phyloP scores from a whole-genome alignment of 768 basidiomycete species.

The Mycena latifolia region DNA sequence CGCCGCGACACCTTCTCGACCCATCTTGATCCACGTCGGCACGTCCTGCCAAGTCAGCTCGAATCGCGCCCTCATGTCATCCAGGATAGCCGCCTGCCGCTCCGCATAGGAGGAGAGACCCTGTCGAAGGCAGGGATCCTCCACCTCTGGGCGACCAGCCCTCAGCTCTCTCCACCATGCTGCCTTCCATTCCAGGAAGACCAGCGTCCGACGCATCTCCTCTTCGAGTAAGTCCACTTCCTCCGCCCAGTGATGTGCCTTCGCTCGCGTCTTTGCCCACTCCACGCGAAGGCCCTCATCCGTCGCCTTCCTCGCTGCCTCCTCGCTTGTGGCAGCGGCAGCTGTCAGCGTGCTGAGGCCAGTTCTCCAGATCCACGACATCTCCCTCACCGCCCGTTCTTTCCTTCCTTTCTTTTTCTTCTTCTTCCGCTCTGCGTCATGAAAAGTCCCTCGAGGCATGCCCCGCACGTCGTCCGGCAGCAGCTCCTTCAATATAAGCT shows the following conservation, averaged over 20 bases:
- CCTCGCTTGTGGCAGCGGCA: neutral
- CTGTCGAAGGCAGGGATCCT: neutral
- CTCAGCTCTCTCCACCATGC: neutral
- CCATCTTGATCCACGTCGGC: neutral
- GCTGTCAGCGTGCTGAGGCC: neutral
- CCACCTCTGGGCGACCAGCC: neutral
- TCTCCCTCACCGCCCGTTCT: neutral
- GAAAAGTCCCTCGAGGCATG: neutral
- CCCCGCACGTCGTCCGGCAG: neutral
- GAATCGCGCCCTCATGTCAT: neutral
- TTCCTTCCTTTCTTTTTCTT: neutral
- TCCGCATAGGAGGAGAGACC: neutral
- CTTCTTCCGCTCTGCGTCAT: neutral
- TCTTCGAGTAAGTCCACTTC: neutral
- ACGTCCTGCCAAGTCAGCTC: neutral
- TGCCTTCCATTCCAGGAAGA: neutral
- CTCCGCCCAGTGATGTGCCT: neutral
- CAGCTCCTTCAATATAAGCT: neutral
- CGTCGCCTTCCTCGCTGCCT: neutral
- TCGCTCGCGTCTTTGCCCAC: neutral
- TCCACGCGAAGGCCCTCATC: neutral
- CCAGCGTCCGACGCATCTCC: neutral
- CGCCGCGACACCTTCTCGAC: neutral
- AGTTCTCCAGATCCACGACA: constrained; percentile 6
- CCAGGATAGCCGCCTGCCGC: neutral